A percentile compares a stretch with the other conserved stretches of the same genome.
These are phyloP conservation scores for Coemansia sp. DNA, from an alignment of 192 early-diverging fungal genomes.

Conservation along the genomic window DNA sequence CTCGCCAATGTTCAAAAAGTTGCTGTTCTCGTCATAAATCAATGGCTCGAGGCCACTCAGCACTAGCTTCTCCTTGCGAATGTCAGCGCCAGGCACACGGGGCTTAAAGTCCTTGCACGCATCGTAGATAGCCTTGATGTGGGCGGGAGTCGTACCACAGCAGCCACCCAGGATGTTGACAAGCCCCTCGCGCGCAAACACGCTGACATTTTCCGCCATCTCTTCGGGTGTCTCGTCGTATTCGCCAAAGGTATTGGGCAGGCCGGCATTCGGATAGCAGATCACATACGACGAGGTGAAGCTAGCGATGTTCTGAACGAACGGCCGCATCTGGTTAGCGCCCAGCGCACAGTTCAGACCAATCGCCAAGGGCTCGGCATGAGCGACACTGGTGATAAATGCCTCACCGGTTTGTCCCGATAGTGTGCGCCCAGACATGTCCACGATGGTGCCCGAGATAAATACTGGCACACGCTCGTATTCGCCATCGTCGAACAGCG, in stretches of 20 bases:
- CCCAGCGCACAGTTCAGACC: constrained; percentile 89
- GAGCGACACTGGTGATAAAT: constrained; percentile 82
- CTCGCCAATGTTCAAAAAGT: constrained; percentile 95
- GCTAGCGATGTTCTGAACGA: constrained; percentile 86
- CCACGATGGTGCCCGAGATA: constrained; percentile 93
- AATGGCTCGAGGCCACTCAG: constrained; percentile 88
- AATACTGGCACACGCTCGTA: constrained; percentile 73
- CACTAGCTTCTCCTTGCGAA: constrained; percentile 68
- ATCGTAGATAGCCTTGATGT: constrained; percentile 85
- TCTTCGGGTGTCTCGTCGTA: constrained; percentile 86
- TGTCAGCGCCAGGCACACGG: constrained; percentile 70
- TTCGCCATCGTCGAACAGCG: constrained; percentile 74
- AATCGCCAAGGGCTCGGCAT: constrained; percentile 81
- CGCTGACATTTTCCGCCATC: constrained; percentile 83
- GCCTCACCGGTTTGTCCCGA: constrained; percentile 97
- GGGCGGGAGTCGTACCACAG: constrained; percentile 94
- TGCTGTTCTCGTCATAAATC: constrained; percentile 74
- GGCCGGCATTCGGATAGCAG: constrained; percentile 96
- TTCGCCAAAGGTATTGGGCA: constrained; percentile 96
- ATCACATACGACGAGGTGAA: constrained; percentile 80
- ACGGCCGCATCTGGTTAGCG: constrained; percentile 94
- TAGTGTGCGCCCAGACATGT: constrained; percentile 92
- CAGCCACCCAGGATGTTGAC: constrained; percentile 96
- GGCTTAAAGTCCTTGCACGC: constrained; percentile 73
- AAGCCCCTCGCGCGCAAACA: constrained; percentile 90